Percentiles rank a stretch among this genome's conserved stretches.
These are phyloP conservation scores for Tuber borchii DNA, from an alignment of 495 filamentous ascomycete genomes.

Conservation along the genomic window DNA sequence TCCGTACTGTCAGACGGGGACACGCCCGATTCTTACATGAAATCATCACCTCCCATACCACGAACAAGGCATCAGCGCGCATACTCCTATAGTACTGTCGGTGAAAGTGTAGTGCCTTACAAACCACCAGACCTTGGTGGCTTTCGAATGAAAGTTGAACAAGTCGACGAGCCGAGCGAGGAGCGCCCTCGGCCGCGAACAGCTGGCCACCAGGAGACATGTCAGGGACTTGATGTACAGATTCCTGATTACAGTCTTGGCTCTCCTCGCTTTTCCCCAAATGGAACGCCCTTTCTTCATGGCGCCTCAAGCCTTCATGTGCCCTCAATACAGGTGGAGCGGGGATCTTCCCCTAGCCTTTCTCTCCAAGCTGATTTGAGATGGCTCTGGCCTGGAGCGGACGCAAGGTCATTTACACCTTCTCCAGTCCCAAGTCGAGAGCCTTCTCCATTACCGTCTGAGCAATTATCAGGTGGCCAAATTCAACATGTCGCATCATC, in stretches of 20 bases:
- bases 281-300: conserved; percentile 72
- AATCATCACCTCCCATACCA: conserved; percentile 41
- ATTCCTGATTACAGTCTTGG: conserved; percentile 85
- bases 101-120: conserved; percentile 47
- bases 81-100: conserved; percentile 58
- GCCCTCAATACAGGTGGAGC: conserved; percentile 41
- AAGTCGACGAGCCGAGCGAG: conserved; percentile 68
- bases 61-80: conserved; percentile 50
- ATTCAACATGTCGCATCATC: conserved; percentile 44
- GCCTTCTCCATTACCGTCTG: conserved; percentile 40
- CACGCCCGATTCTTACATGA: conserved; percentile 29
- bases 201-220: conserved; percentile 51
- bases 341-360: conserved; percentile 46
- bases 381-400: conserved; percentile 46
- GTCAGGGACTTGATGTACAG: conserved; percentile 63
- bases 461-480: conserved; percentile 19
- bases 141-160: conserved; percentile 66
- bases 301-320: conserved; percentile 58
- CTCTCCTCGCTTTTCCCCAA: conserved; percentile 69
- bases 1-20: conserved; percentile 22
- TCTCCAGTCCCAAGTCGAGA: conserved; percentile 39
- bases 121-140: conserved; percentile 52
- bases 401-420: conserved; percentile 40
- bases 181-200: conserved; percentile 56
- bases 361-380: conserved; percentile 50